Base-by-base conservation (phyloP, 495 filamentous ascomycete species). In the Penicillium daleae region DNA sequence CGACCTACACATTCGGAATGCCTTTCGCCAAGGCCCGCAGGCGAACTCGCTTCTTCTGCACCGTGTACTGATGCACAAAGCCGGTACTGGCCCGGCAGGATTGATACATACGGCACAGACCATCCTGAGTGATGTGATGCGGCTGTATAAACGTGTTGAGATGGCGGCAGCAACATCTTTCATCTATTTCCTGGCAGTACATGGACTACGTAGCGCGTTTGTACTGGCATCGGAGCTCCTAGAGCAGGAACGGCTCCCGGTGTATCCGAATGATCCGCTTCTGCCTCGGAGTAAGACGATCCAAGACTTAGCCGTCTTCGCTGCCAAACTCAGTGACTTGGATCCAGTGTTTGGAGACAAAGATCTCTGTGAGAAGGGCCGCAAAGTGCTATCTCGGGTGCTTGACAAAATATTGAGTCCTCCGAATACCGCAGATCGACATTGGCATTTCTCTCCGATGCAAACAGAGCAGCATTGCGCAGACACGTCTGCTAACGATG, bases 131-230 rank as follows among this genome's bases (percentile, higher is more conserved):
- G 22, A 56, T 17, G 53, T 56, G 53, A 56, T 56, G 53, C 53
- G 53, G n/a, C 19, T 56, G 33, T 56, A 56, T 26, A 56, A 56
- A n/a, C 31, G 29, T 15, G 53, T 42, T 15, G 53, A 56, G 19
- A 42, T 27, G 53, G 13, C 33, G 15, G 53, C 53, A 40, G 53
- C 35, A 27, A 56, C 29, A 40, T 37, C 53, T 17, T 56, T 56
- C 35, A 56, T 56, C 21, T 56, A 56, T 39, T 56, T 56, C 15
- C 53, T 56, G 17, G 53, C 53, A 19, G 53, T 56, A 40, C 33
- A 40, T 56, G 53, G 53, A 40, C 53, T 56, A 33, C 53, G 53
- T 26, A 56, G 53, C 35, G 53, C 53, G 53, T 8, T 56, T 10
- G 13, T 56, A 26, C 53, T 56, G 19, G 53, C 53, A 6, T 21